Percentiles rank a stretch among this genome's conserved stretches.
These are phyloP conservation scores for Trichoderma arundinaceum DNA, from an alignment of 2,329 filamentous ascomycete genomes.

Conservation along the genomic window DNA sequence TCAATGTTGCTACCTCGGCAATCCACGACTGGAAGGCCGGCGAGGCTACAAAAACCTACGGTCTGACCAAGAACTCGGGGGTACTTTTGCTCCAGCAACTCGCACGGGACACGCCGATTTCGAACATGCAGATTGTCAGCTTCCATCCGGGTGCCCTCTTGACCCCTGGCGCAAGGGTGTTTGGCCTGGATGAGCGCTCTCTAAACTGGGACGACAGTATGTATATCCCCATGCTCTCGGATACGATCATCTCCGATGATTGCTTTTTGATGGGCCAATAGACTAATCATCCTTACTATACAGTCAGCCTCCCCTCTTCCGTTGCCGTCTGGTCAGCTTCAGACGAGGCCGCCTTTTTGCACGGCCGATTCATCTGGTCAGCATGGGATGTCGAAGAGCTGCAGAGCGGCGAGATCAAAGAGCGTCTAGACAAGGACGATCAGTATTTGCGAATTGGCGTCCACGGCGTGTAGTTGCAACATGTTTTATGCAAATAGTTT, in stretches of 20 bases:
- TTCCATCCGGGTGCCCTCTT: conserved; percentile 47
- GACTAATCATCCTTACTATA: conserved; percentile 20
- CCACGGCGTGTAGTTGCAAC: conserved; percentile 16
- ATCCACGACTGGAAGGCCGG: conserved; percentile 38
- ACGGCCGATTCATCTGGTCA: conserved; percentile 52
- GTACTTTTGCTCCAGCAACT: conserved; percentile 44
- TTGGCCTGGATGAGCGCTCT: conserved; percentile 31
- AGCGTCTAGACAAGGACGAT: conserved; percentile 25
- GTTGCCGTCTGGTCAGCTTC: conserved; percentile 49
- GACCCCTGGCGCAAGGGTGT: conserved; percentile 37
- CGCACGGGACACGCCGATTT: conserved; percentile 39
- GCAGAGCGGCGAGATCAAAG: conserved; percentile 7
- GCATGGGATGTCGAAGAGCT: conserved; percentile 58
- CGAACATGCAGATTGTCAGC: conserved; percentile 46
- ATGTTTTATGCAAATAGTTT: too few relatives aligned
- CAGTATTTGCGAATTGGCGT: conserved; percentile 25
- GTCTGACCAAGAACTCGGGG: conserved; percentile 45
- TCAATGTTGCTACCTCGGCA: conserved; percentile 26
- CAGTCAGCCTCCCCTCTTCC: conserved; percentile 42
- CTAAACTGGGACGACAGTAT: conserved; percentile 23
- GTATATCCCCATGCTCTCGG: neutral
- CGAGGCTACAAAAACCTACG: conserved; percentile 37
- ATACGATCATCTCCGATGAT: too few relatives aligned
- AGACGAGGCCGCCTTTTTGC: conserved; percentile 52
- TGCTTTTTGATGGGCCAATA: neutral